A percentile compares a stretch with the other conserved stretches of the same genome.
Conservation (phyloP, 441 rosid genomes). For the Erodium moschatum region DNA sequence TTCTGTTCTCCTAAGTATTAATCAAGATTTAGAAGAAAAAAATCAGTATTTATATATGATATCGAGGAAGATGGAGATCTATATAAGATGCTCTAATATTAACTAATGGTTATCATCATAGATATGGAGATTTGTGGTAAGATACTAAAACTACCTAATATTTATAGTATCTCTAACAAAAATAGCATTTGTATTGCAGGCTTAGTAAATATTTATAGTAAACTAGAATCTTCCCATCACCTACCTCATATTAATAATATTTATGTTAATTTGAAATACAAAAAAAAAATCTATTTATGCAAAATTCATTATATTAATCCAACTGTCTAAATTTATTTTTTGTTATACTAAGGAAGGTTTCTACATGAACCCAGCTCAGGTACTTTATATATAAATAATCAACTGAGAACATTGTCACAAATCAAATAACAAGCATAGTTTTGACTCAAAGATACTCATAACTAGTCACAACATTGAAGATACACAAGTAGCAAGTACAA, state of each 20-base stretch:
- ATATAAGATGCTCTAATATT: background rate
- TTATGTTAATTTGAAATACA: no score
- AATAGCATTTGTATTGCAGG: background rate
- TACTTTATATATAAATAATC: background rate
- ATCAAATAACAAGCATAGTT: background rate
- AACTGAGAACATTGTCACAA: background rate
- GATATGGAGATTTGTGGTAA: no score
- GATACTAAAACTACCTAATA: background rate
- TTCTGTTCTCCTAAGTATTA: background rate
- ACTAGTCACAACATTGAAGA: no score
- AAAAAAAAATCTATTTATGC: no score
- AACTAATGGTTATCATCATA: background rate
- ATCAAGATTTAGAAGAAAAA: background rate
- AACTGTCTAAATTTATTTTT: no score
- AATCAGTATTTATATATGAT: background rate
- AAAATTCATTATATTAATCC: no score
- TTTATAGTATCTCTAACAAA: background rate
- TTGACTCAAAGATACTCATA: background rate
- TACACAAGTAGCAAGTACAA: no score
- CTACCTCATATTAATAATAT: no score
- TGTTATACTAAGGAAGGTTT: no score
- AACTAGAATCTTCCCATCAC: background rate
- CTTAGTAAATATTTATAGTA: slow-evolving; percentile 3
- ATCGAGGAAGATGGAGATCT: background rate
- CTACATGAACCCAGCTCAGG: no score